Evolutionary conservation across 768 basidiomycete genomes (phyloP), one percentile per base, ranked within the genome.

Genomic region (Phlebiopsis gigantea): DNA sequence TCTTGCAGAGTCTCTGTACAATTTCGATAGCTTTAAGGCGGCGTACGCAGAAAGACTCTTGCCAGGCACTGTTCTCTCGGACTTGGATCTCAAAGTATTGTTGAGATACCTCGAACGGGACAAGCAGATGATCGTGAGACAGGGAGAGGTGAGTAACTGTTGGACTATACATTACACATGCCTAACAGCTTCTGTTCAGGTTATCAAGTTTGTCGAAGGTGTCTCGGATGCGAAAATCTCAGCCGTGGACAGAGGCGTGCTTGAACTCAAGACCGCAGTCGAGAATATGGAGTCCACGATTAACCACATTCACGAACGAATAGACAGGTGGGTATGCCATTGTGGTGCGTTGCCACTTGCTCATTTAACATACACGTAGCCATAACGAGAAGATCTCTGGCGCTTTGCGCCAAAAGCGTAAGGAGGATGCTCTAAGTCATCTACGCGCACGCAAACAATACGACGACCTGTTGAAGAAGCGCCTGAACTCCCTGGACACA

Each of bases 31-130:
- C 30, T 94, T 94, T 70, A 77, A 78, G 53, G 72, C 64, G 46
- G 75, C 75, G 52, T 93, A 91, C 73, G 77, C 76, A 0, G 58
- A 58, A 17, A 69, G 67, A 10, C 71, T 73, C 3, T 63, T 81
- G 31, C 75, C 77, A 1, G 71, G 67, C 10, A 71, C 68, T 2
- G 72, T 76, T 0, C 63, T 94, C 56, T 78, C 84, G 10, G 81
- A 84, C 57, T 63, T 64, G 24, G 96, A 98, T 67, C 69, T 81
- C 29, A 80, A 77, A 56, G 80, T 93, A 6, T 66, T 98, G 29
- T 44, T 97, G 31, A 87, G 78, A 72, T 93, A 83, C 69, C 72
- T 98, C 44, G 81, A 88, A 67, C 78, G 95, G 50, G 95, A 98
- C 67, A 79, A 77, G 64, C 74, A 72, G 15, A 76, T 79, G 0